These are phyloP conservation scores for Mortierella sp. DNA, from an alignment of 371 early-diverging fungal genomes.

Conservation along the genomic window DNA sequence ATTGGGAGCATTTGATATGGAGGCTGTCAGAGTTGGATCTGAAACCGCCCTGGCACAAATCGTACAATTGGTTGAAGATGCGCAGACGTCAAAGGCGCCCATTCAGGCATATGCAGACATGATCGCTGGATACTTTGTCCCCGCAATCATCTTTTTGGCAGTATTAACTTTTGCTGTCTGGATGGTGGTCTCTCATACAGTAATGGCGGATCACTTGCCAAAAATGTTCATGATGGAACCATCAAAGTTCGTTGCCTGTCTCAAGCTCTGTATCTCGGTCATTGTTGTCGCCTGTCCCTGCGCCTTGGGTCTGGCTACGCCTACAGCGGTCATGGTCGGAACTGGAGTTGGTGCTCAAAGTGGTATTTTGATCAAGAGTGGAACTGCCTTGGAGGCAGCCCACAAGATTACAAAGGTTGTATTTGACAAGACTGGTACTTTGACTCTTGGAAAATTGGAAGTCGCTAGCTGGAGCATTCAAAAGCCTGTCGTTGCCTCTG, in stretches of 20 bases:
- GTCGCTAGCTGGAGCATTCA: conserved; percentile 69
- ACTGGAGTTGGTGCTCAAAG: conserved; percentile 95
- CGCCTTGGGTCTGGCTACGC: conserved; percentile 95
- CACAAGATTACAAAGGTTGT: conserved; percentile 85
- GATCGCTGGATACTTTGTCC: conserved; percentile 94
- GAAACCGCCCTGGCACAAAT: conserved; percentile 90
- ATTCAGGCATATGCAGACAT: conserved; percentile 87
- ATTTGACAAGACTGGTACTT: conserved; percentile 98
- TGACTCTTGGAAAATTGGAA: conserved; percentile 87
- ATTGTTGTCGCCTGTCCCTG: conserved; percentile 98
- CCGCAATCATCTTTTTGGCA: conserved; percentile 81
- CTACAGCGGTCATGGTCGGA: conserved; percentile 99
- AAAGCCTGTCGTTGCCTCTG: conserved; percentile 24
- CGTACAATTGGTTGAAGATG: conserved; percentile 90
- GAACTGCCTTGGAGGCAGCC: conserved; percentile 85
- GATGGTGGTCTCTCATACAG: conserved; percentile 69
- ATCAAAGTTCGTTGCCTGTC: conserved; percentile 82
- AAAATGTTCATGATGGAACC: conserved; percentile 68
- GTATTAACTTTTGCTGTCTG: conserved; percentile 83
- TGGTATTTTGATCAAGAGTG: conserved; percentile 92
- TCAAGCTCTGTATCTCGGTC: conserved; percentile 93
- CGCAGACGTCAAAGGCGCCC: conserved; percentile 89
- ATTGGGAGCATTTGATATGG: conserved; percentile 76
- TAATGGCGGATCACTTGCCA: conserved; percentile 66
- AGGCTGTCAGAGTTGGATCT: conserved; percentile 82